phyloP scores from a whole-genome alignment of 768 basidiomycete species.

The Podaxis sp. region DNA sequence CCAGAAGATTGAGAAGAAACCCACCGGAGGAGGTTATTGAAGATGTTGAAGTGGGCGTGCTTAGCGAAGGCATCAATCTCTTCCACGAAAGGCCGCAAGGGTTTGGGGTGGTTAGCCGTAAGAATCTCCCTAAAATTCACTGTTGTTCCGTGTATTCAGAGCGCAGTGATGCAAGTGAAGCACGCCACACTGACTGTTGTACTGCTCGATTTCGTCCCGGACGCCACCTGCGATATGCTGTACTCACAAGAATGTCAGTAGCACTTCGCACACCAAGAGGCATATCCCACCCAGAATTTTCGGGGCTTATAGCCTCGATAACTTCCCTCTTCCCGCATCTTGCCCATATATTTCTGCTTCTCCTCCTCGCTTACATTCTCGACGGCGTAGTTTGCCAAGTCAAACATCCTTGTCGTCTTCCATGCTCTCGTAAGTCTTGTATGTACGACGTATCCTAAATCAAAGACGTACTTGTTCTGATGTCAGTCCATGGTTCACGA shows the following conservation, averaged over 20 bases:
- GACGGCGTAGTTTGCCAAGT: slow-evolving; percentile 46
- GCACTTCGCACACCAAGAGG: not conserved
- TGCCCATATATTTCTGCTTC: slow-evolving; percentile 37
- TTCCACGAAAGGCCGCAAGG: slow-evolving; percentile 33
- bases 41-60: slow-evolving; percentile 35
- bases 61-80: slow-evolving; percentile 34
- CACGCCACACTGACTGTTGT: slow-evolving; percentile 32
- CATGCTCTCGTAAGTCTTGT: not conserved
- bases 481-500: slow-evolving; percentile 47
- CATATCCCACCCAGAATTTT: slow-evolving; percentile 42
- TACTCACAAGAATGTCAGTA: not conserved
- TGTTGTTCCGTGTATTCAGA: slow-evolving; percentile 11
- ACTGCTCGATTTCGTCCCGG: slow-evolving; percentile 41
- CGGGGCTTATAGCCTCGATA: slow-evolving; percentile 54
- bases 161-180: not conserved
- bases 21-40: slow-evolving; percentile 34
- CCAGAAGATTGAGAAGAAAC: not conserved
- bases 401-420: slow-evolving; percentile 38
- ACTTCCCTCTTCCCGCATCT: slow-evolving; percentile 40
- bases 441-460: not conserved
- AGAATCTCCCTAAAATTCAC: slow-evolving; percentile 31
- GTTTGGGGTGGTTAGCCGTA: slow-evolving; percentile 32
- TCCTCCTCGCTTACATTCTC: slow-evolving; percentile 38
- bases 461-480: slow-evolving; percentile 32
- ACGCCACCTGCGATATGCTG: slow-evolving; percentile 41